Base-by-base conservation (phyloP, 148 eudicot genomes). In the Nepenthes mirabilis region DNA sequence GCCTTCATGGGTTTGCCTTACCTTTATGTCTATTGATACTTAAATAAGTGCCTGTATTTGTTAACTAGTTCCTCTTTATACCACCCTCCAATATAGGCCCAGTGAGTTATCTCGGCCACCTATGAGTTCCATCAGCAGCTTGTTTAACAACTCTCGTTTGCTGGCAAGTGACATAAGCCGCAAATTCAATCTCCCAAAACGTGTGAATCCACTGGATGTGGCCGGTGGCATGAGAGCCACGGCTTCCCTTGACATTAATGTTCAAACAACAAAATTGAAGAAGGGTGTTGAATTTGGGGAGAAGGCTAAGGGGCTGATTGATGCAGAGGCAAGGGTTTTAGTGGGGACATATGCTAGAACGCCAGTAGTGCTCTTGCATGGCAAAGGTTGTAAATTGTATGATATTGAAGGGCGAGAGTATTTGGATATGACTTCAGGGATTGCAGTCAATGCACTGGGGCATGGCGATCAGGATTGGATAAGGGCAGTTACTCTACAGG, bases 361-460 rank as follows among this genome's bases (percentile, higher is more conserved):
- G 35, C 88, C 85, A 14, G 71, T 85, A 1, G 97, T 91, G 12
- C 52, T 91, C 2, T 59, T 74, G 11, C 82, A 85, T 73, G 96
- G 97, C 60, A 81, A 73, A 34, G 97, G 97, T 0, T 91, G 96
- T 73, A 88, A 80, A 65, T 61, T 91, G 68, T 88, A 62, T 33
- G 96, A 88, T 71, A 58, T 78, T 56, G 94, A 91, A 12, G 97
- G 97, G 72, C 68, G 55, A 6, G 88, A 88, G 74, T 91, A 85
- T 77, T 61, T 91, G 75, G 98, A 91, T 68, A 43, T 91, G 76
- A 77, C 86, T 2, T 80, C 94, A 2, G 98, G 98, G 55, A 82
- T 91, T 69, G 96, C 96, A 1, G 98, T 88, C 2, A 91, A 88
- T 82, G 86, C 96, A 0, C 84, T 91, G 3, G 98, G 98, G 14